These are phyloP conservation scores for Cucurbita argyrosperma DNA, from an alignment of 306 rosid species.

Conservation along the genomic window DNA sequence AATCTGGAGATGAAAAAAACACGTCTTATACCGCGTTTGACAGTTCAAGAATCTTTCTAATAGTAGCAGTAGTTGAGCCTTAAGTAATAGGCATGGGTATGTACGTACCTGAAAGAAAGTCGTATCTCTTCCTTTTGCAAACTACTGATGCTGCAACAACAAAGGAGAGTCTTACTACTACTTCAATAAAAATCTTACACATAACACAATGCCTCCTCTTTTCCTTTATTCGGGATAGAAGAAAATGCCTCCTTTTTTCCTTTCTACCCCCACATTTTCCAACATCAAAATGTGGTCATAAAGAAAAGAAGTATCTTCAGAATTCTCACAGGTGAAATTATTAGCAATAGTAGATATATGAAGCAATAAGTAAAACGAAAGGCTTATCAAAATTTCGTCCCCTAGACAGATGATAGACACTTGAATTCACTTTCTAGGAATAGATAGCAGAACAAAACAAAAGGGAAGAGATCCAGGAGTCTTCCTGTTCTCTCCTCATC, in stretches of 20 bases:
- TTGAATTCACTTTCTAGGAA: neutral
- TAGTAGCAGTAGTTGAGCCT: neutral
- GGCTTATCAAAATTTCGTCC: neutral
- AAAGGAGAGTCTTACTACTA: conserved; percentile 2
- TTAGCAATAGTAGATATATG: neutral
- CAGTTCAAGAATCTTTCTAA: neutral
- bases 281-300: neutral
- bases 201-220: neutral
- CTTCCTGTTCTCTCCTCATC: neutral
- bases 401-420: neutral
- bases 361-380: neutral
- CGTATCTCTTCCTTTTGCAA: conserved; percentile 47
- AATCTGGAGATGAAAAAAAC: conserved; percentile 22
- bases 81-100: neutral
- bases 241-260: neutral
- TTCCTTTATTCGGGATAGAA: neutral
- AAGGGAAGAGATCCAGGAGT: neutral
- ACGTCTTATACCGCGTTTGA: neutral
- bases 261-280: neutral
- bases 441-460: neutral
- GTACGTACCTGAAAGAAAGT: conserved; percentile 72
- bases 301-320: neutral
- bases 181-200: neutral
- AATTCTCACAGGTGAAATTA: neutral
- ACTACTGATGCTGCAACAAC: conserved; percentile 68